Evolutionary conservation across 345 rosid genomes (phyloP), one percentile per base, ranked within the genome.

Genomic region (Aegle marmelos): DNA sequence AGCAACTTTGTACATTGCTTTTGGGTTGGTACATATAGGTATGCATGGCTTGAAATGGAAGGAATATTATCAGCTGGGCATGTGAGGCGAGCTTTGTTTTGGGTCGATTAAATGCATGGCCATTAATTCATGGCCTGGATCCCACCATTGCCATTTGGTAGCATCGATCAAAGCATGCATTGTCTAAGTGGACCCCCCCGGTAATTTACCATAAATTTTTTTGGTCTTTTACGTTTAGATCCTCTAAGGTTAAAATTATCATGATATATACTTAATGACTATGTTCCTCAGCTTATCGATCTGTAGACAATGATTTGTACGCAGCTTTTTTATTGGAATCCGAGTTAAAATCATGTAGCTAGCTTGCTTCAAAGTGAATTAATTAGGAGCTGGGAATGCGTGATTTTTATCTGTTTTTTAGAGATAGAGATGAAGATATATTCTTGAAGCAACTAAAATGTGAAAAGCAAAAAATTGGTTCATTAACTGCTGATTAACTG

Each of bases 11-110:
- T 56, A 14, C 6, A 19, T 17, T 28, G 60, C 17, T 62, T 59
- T 24, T 66, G 70, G 62, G 34, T 28, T 36, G 2, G 78, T 60
- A 48, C 67, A 73, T 74, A 53, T 68, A 54, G 33, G 54, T 27
- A 41, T 76, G 79, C 76, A 37, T 81, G 78, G 65, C 39, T 65
- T 14, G 24, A 79, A 65, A 37, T 28, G 58, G 67, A 60, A 79
- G 70, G 25, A 45, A 8, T 39, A 25, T 28, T 36, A 21, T 25
- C 41, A 36, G 9, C 61, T 22, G 22, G 65, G 31, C 31, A 41
- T 48, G 37, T 30, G 30, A 14, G 36, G n/a, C 28, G 31, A 37
- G 37, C 41, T 9, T 22, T 9, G 57, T 68, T 53, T 48, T 36
- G 56, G 60, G 59, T 61, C 27, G 48, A 64, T 0, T 39, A 39